Base-by-base conservation (phyloP, 352 stramenopile species). In the Peronospora destructor region DNA sequence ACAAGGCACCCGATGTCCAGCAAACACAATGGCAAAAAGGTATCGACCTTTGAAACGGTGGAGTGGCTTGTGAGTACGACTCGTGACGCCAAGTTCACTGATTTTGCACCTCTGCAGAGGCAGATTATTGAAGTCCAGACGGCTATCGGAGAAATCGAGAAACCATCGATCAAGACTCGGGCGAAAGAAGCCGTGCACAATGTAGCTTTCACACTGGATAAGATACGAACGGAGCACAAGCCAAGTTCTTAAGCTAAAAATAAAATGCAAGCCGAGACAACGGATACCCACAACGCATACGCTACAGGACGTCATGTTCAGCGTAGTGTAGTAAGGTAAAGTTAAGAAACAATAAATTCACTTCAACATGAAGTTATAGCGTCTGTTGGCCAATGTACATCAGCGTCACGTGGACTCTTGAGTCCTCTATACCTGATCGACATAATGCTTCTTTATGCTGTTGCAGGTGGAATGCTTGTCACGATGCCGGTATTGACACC, bases 31-130 rank as follows among this genome's bases (percentile, higher is more conserved):
- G 42, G 56, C 41, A 68, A 53, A 39, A 61, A 61, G 8, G 39
- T n/a, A 4, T 55, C 55, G 19, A 58, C 44, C 17, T 59, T 49
- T 29, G 60, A 68, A 30, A 57, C 43, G 28, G 16, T 61, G 0
- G 46, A 61, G 55, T 68, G 55, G 60, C 55, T 68, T 9, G 60
- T 68, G 36, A 68, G 55, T 33, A 56, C 49, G 3, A 65, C 60
- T 25, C 60, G 60, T 6, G 60, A 68, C 17, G 41, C 50, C 11
- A 40, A 53, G 14, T 65, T 68, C 36, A 48, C 23, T 30, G 60
- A 49, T 10, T 64, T 64, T 39, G 44, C 49, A 3, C 39, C 49
- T 25, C 32, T 68, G 13, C 55, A 65, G 10, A 52, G 34, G 5
- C 55, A 68, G 41, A 61, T 68, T 13, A 14, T 61, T 1, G 36